A percentile compares a stretch with the other conserved stretches of the same genome.
Evolutionary conservation across 2,329 filamentous ascomycete genomes (phyloP).

Genomic region (Ceratocystis variospora): DNA sequence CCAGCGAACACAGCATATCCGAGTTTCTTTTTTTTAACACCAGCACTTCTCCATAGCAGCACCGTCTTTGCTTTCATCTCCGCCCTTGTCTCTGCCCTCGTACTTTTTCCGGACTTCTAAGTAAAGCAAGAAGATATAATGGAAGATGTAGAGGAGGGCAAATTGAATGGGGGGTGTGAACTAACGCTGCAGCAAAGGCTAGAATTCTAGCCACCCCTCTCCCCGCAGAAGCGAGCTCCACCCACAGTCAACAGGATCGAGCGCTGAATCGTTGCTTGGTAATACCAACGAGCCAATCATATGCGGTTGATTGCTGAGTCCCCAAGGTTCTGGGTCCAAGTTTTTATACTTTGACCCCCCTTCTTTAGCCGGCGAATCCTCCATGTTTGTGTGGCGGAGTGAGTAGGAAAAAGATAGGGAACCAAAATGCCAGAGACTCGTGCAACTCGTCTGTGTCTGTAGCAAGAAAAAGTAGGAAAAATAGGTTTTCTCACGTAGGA

Average conservation of each 20-base stretch:
- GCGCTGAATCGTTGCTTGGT: neutral
- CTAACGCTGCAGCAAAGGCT: neutral
- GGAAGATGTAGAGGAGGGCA: neutral
- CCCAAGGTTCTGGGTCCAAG: conserved; percentile 5
- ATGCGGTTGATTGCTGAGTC: neutral
- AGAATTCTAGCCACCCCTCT: neutral
- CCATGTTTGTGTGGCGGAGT: conserved; percentile 7
- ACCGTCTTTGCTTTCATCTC: neutral
- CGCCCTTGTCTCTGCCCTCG: neutral
- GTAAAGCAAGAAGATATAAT: neutral
- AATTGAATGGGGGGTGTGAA: neutral
- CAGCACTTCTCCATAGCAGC: neutral
- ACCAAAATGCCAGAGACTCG: conserved; percentile 2
- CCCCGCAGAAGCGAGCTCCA: conserved; percentile 1
- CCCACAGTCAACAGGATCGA: conserved; percentile 6
- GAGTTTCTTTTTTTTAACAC: neutral
- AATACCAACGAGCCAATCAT: conserved; percentile 5
- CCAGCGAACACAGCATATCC: neutral
- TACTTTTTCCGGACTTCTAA: neutral
- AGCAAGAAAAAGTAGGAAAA: neutral
- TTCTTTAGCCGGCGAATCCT: conserved; percentile 5
- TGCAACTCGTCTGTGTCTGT: conserved; percentile 6
- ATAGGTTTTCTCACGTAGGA: neutral
- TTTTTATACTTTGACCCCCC: conserved; percentile 8
- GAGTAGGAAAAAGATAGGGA: conserved; percentile 4